phyloP scores from a whole-genome alignment of 176 grass and related monocot species.

The Avena atlantica region DNA sequence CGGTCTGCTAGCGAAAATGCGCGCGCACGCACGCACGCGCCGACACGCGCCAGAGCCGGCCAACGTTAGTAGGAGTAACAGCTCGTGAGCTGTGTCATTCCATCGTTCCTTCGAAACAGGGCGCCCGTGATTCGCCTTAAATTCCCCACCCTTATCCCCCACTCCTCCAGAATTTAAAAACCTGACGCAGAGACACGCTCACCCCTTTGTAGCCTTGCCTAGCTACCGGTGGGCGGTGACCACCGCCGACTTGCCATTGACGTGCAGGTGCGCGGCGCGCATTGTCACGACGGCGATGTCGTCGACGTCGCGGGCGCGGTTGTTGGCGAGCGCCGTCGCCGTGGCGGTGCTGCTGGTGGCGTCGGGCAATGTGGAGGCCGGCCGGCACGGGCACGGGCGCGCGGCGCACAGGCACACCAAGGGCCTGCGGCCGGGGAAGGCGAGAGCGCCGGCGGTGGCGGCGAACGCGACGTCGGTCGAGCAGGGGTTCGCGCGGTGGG shows the following conservation, averaged over 20 bases:
- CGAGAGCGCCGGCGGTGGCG: background rate
- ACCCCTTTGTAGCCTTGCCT: background rate
- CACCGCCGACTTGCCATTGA: background rate
- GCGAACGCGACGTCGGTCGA: conserved; percentile 65
- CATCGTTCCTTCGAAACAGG: background rate
- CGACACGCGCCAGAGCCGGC: no score
- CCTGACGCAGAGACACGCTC: background rate
- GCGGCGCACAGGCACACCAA: conserved; percentile 47
- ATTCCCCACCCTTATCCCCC: background rate
- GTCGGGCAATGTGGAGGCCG: conserved; percentile 21
- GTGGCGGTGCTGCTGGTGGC: background rate
- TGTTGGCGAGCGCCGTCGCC: background rate
- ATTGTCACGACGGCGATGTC: background rate
- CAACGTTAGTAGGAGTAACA: no score
- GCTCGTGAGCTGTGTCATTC: conserved; percentile 3
- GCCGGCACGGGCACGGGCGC: background rate
- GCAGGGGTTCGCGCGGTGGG: conserved; percentile 82
- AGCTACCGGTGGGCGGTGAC: conserved; percentile 18
- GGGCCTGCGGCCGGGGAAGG: conserved; percentile 50
- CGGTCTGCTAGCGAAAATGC: no score
- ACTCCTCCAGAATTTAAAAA: background rate
- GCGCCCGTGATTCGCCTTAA: background rate
- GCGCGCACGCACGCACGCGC: no score
- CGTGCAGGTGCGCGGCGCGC: background rate
- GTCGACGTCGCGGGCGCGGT: background rate